Base-by-base conservation (phyloP, 306 rosid species). In the Acacia melanoxylon region DNA sequence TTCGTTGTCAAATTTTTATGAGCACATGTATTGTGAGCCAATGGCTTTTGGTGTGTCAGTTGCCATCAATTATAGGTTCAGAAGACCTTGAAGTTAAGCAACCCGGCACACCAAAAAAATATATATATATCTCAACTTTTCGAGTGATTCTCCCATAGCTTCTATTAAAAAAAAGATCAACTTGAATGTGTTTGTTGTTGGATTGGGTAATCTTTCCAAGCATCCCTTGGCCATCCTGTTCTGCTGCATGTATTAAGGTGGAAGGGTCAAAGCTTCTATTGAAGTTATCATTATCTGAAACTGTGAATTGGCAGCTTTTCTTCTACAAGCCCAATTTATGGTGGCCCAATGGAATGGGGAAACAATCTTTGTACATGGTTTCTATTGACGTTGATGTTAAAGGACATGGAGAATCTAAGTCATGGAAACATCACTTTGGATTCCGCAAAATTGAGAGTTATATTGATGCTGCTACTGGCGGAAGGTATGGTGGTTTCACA, bases 281-380 rank as follows among this genome's bases (percentile, higher is more conserved):
- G 20, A 82, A 68, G 52, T 84, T 77, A 75, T 83, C 78, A 79
- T 74, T 71, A 51, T 87, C 51, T 74, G 35, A 69, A 41, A 69
- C 54, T 69, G 4, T 69, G 44, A 78, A 75, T 82, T 85, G 75
- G 88, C 98, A 95, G 99, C 94, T 90, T 79, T 88, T 85, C 81
- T 93, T 95, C 90, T 90, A 86, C 89, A 93, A 93, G 82, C 99
- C 99, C 63, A 80, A 93, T 86, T 88, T 95, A 78, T 95, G 99
- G 99, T 95, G 99, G 99, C 99, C 99, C 12, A 95, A 95, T 78
- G 97, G 99, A 81, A 93, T 95, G 99, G 99, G 99, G 66, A 93
- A 93, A 82, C 99, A 95, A 85, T 83, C 90, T 79, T 79, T 95
- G 85, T 93, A 95, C 86, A 84, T 86, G 33, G 97, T 93, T 78